Evolutionary conservation across 176 grass and related monocot genomes (phyloP), one percentile per base, ranked within the genome.

Genomic region (Phoenix dactylifera): DNA sequence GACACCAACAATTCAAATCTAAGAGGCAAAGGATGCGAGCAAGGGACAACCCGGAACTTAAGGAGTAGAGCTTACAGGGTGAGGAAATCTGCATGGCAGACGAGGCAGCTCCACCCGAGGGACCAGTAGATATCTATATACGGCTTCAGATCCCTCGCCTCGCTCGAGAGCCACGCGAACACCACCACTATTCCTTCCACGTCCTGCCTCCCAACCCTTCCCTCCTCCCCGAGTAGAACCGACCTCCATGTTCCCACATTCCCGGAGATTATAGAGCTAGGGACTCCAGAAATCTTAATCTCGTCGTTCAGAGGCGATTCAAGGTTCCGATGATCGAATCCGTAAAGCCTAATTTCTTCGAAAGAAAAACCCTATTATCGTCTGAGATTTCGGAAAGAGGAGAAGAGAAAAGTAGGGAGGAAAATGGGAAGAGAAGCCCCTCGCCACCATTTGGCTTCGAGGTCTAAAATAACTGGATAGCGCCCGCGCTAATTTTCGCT

Each of bases 161-260:
- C 87, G 81, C 87, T 91, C 84, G 87, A 88, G n/a, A 88, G 64
- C 93, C 93, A 88, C 18, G 81, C 84, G 71, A 97, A 97, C 17
- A 88, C 7, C 7, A 97, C 87, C 7, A 84, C 74, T 64, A 91
- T 58, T 55, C 93, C 93, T 77, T 85, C 82, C 63, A 60, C 69
- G 63, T 79, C 77, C 16, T 55, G 59, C 35, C 22, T 44, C 25
- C 39, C 26, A 55, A 58, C 70, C 29, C 7, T 69, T 79, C 58
- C 66, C 16, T 65, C 14, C 79, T 79, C 52, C 73, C 79, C 68
- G 83, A 89, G 72, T 90, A 97, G 79, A 77, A 92, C 30, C 79
- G 68, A 52, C 87, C 88, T 28, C 84, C 84, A 55, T 76, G 71
- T 26, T 81, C 65, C 93, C 93, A 97, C 87, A 97, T 97, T 59